phyloP scores from a whole-genome alignment of 495 filamentous ascomycete species.

The Aspergillus indologenus region DNA sequence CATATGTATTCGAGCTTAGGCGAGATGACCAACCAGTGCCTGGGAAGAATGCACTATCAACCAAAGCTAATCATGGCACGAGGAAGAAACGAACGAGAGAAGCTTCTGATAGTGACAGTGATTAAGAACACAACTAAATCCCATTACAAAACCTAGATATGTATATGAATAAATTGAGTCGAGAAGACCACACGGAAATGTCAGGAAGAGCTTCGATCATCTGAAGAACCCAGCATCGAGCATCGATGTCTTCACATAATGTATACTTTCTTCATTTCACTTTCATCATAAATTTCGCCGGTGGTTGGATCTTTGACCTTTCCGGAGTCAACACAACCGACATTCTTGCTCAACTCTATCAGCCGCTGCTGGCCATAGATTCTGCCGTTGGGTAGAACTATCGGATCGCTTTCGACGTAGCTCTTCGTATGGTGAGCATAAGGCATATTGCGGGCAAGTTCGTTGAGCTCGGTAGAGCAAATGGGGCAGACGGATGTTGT shows the following conservation, averaged over 20 bases:
- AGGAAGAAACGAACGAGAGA: constrained; percentile 43
- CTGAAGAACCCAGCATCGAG: not conserved
- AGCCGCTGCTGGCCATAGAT: constrained; percentile 78
- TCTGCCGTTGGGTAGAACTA: constrained; percentile 82
- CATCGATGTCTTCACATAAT: constrained; percentile 56
- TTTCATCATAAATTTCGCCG: constrained; percentile 58
- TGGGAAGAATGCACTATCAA: not conserved
- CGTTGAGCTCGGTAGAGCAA: constrained; percentile 91
- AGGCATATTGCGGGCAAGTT: constrained; percentile 80
- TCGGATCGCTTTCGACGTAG: constrained; percentile 79
- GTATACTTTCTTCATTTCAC: constrained; percentile 80
- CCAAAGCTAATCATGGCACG: not conserved
- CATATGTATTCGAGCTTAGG: constrained; percentile 72
- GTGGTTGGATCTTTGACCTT: constrained; percentile 81
- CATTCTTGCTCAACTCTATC: constrained; percentile 70
- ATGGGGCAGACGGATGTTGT: constrained; percentile 82
- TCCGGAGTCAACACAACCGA: constrained; percentile 43
- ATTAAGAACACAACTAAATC: constrained; percentile 17
- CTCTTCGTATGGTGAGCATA: constrained; percentile 95
- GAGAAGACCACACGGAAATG: not conserved
- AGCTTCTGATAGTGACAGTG: constrained; percentile 43
- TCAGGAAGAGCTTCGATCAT: not conserved
- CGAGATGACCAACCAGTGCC: constrained; percentile 41
- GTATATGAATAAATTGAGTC: not conserved
- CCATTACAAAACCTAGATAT: not conserved